Evolutionary conservation across 2,329 filamentous ascomycete species (phyloP).

Genomic region (Trichoderma harzianum): DNA sequence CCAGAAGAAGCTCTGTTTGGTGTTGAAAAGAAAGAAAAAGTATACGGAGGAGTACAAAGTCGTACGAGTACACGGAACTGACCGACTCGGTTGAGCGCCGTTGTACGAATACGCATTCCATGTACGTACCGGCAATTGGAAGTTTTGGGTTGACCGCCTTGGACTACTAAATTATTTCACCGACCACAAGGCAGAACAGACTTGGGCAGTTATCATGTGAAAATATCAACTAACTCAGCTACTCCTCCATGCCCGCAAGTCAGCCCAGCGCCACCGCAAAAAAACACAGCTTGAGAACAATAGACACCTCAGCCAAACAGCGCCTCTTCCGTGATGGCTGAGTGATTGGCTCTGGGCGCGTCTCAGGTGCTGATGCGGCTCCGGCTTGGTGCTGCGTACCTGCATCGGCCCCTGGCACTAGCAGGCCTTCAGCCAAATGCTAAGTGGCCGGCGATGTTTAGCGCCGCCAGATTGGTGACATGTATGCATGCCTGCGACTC

Average conservation of each 20-base stretch:
- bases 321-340: conserved; percentile 10
- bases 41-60: too few relatives aligned
- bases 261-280: neutral
- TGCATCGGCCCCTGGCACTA: conserved; percentile 23
- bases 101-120: neutral
- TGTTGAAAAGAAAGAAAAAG: neutral
- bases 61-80: neutral
- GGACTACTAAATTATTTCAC: neutral
- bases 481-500: neutral
- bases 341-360: conserved; percentile 33
- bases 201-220: neutral
- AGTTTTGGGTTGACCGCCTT: neutral
- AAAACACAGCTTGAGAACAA: neutral
- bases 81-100: neutral
- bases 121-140: neutral
- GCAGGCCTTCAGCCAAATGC: neutral
- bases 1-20: neutral
- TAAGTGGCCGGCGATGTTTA: neutral
- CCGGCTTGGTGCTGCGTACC: conserved; percentile 23
- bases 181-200: neutral
- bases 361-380: conserved; percentile 29
- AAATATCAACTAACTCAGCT: too few relatives aligned
- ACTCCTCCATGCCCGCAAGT: neutral
- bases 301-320: neutral
- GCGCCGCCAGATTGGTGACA: conserved; percentile 5